Base-by-base conservation (phyloP, 2,329 filamentous ascomycete species). In the Westerdykella ornata region DNA sequence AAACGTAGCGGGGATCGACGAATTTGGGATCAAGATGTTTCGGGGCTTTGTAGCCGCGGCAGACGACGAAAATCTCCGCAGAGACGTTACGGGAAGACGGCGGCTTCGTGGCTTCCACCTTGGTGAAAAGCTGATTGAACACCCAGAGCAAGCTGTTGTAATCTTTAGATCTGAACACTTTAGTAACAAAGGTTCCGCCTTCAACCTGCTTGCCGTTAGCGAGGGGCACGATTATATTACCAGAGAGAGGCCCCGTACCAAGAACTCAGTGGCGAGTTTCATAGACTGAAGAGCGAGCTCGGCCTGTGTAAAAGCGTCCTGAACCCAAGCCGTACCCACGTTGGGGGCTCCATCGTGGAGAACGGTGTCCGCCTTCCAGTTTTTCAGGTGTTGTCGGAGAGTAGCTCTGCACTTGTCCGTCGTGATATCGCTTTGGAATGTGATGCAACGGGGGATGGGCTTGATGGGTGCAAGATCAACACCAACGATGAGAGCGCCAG, bases 61-160 rank as follows among this genome's bases (percentile, higher is more conserved):
- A 97, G 26, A 98, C 92, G 49, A 97, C 90, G 72, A 98, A 98
- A 31, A 97, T 97, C 73, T 98, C 92, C 51, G 92, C 92, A 6
- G 88, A 96, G 39, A 98, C 90, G 59, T 94, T 96, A 72, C 92
- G 78, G 7, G 88, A 95, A 0, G 88, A 94, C 0, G 92, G 92
- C 3, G 92, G 92, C 68, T 98, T 98, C 4, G 92, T 98, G 37
- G 94, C 90, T 64, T 98, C 90, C 49, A 98, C 92, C 52, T 92
- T 94, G 36, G 77, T 77, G 71, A 98, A 98, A 1, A 98, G 76
- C 66, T 98, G 92, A 63, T 95, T 95, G 72, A 97, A 88, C 26
- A 97, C 89, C 92, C 92, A 98, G 37, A 97, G 76, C 35, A 98
- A 70, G 44, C 88, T 83, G 63, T 96, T 96, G 72, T 95, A 97